Evolutionary conservation across 768 basidiomycete genomes (phyloP).

Genomic region (Kwoniella bestiolae): DNA sequence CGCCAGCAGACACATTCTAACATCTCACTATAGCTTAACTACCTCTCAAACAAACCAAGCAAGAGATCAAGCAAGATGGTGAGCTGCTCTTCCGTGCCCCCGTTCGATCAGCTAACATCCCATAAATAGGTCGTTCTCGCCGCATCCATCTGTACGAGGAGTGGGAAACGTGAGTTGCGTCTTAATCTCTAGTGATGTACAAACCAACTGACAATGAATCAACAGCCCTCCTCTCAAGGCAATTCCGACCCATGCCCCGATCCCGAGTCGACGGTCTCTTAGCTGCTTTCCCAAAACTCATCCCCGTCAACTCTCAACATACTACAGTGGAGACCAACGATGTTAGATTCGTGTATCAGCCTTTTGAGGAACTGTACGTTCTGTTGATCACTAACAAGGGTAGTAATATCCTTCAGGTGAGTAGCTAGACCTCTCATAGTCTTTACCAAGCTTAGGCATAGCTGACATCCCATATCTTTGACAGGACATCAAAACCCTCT

Average conservation of each 20-base stretch:
- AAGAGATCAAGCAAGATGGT: constrained; percentile 22
- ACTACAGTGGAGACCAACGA: constrained; percentile 95
- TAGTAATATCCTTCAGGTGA: constrained; percentile 87
- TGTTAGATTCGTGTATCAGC: constrained; percentile 95
- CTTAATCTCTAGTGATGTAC: constrained; percentile 3
- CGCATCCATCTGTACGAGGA: constrained; percentile 53
- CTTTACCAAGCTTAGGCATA: neutral
- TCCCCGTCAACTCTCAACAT: constrained; percentile 91
- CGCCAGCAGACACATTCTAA: neutral
- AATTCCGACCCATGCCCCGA: constrained; percentile 84
- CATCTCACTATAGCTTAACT: neutral
- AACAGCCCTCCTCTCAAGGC: constrained; percentile 90
- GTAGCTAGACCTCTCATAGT: constrained; percentile 13
- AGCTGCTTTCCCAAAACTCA: constrained; percentile 95
- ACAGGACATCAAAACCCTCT: constrained; percentile 88
- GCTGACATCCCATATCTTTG: constrained; percentile 1
- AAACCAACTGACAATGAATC: constrained; percentile 20
- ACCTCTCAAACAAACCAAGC: neutral
- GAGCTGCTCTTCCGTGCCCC: no score
- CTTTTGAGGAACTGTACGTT: constrained; percentile 94
- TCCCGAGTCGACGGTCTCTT: constrained; percentile 93
- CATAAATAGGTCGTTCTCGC: constrained; percentile 56
- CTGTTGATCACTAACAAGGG: constrained; percentile 97
- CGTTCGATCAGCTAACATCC: neutral
- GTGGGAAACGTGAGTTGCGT: constrained; percentile 55